Conservation (phyloP, 2,329 filamentous ascomycete genomes). For the Metarhizium album region DNA sequence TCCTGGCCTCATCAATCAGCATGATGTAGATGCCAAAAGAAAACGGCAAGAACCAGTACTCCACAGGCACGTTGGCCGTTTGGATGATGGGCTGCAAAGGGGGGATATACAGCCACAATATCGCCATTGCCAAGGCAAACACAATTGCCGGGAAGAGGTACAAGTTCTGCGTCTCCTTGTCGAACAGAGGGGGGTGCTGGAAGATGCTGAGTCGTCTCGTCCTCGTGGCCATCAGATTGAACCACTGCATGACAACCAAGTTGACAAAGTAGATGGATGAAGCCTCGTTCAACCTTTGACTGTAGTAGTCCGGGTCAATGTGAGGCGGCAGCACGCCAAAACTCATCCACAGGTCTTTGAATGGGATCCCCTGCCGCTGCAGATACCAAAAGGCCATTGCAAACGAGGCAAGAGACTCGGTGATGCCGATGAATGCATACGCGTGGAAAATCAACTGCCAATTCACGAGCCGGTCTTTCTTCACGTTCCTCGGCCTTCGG, state of each 20-base stretch:
- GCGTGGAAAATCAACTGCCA: slow-evolving; percentile 62
- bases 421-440: slow-evolving; percentile 59
- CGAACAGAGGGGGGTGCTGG: slow-evolving; percentile 59
- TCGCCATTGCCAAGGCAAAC: slow-evolving; percentile 57
- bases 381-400: slow-evolving; percentile 60
- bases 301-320: slow-evolving; percentile 44
- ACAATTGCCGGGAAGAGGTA: slow-evolving; percentile 60
- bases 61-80: slow-evolving; percentile 54
- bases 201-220: slow-evolving; percentile 58
- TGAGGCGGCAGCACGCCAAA: slow-evolving; percentile 44
- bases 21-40: slow-evolving; percentile 52
- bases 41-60: slow-evolving; percentile 68
- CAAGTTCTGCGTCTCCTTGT: slow-evolving; percentile 53
- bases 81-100: slow-evolving; percentile 48
- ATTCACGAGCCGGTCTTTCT: slow-evolving; percentile 62
- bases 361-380: slow-evolving; percentile 50
- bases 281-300: slow-evolving; percentile 47
- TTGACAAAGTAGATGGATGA: slow-evolving; percentile 73
- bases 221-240: slow-evolving; percentile 60
- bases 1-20: slow-evolving; percentile 55
- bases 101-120: slow-evolving; percentile 61
- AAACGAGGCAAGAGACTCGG: slow-evolving; percentile 49
- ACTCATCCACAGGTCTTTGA: slow-evolving; percentile 55
- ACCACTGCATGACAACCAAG: slow-evolving; percentile 73
- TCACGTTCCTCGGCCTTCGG: slow-evolving; percentile 56